Base-by-base conservation (phyloP, 2,329 filamentous ascomycete genomes). In the Aspergillus novofumigatus region DNA sequence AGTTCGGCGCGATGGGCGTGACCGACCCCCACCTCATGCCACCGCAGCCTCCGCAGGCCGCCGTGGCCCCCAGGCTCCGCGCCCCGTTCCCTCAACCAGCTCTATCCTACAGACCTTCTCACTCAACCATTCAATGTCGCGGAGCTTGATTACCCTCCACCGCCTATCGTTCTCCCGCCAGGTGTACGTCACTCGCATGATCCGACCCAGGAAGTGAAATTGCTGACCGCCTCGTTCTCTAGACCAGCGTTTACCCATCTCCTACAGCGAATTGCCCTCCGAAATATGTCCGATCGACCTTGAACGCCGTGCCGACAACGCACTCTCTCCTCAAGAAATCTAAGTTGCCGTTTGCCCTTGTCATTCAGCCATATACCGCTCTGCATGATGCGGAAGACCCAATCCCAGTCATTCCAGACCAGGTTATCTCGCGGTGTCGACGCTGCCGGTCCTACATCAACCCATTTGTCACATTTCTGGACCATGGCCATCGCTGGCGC, bases 391-490 rank as follows among this genome's bases (percentile, higher is more conserved):
- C 90, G 21, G 93, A 97, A 74, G 94, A 97, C 67, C 84, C 86
- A 25, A 86, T 99, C 1, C 94, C 93, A 6, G 86, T 99, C 51
- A 90, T 97, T 28, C 90, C 96, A 70, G 94, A 99, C 73, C 94
- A 97, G 77, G 90, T 97, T 63, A 99, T 99, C 72, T 95, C 93
- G 56, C 88, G 94, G 69, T 99, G 94, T 81, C 86, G 94, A 75
- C 88, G 94, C 77, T 99, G 94, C 78, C 84, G 94, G 66, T 94
- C 93, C 55, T 97, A 97, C 75, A 97, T 97, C 81, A 97, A 97
- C 74, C 92, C 94, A 11, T 99, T 93, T 67, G 94, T 96, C 58
- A 91, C 91, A 49, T 99, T 99, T 78, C 80, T 99, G 59, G 94
- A 99, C 68, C 91, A 97, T 71, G 94, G 94, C 49, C 94, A 99